Evolutionary conservation across 768 basidiomycete genomes (phyloP), one percentile per base, ranked within the genome.

Genomic region (Chalciporus chontae): DNA sequence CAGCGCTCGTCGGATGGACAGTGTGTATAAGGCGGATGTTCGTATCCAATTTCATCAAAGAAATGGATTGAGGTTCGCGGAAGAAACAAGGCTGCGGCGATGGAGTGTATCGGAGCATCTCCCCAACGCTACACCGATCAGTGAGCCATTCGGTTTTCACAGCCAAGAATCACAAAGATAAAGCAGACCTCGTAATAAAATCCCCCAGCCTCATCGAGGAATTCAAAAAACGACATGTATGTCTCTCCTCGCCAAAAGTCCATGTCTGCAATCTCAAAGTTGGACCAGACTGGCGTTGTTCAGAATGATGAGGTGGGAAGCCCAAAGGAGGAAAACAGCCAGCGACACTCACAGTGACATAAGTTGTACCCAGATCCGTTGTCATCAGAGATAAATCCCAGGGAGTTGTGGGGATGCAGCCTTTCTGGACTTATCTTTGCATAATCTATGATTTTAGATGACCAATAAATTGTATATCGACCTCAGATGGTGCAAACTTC

Each of bases 181-280:
- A n/a, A n/a, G n/a, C n/a, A n/a, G n/a, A n/a, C 87, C 83, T 94
- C 91, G 57, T 92, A 92, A 65, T 93, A 93, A 67, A 94, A 92
- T 2, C 92, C 92, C 48, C 93, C 93, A 21, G 76, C 72, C 42
- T 74, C 62, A 43, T 95, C 94, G 9, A 96, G 77, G 65, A 79
- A 80, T 38, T 91, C 84, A 59, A 95, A 95, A 74, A 84, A 95
- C 51, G 85, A 81, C 55, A 74, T 75, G 65, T 96, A 96, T 0
- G 85, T 83, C 52, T 93, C 84, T 15, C 83, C 72, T 57, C 92
- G 75, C 90, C 90, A 94, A 57, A 95, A 81, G 52, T 90, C 84
- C 54, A 94, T 77, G 58, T 84, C 82, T 5, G 73, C 93, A 45
- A 96, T 94, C 68, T 96, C 93, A 55, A 96, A 95, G 69, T 94